Conservation (phyloP, 2,329 filamentous ascomycete genomes). For the Diaporthe amygdali region DNA sequence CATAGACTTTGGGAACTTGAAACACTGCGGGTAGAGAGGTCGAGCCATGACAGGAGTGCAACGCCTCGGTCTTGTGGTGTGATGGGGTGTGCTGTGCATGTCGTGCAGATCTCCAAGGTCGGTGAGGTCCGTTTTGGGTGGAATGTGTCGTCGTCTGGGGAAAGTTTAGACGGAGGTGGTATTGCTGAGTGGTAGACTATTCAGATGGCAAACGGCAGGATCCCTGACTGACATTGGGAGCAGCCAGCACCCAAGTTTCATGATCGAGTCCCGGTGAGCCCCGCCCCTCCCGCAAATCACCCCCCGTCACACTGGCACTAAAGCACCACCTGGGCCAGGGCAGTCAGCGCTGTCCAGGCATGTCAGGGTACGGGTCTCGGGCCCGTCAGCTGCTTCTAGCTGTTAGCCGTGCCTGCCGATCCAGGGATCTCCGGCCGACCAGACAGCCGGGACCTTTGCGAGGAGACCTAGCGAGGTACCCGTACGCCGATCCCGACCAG, state of each 20-base stretch:
- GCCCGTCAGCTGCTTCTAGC: not conserved
- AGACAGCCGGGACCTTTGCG: not conserved
- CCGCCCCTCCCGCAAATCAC: not conserved
- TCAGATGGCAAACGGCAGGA: not conserved
- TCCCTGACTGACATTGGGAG: not conserved
- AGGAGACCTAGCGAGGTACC: not conserved
- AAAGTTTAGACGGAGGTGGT: conserved; percentile 11
- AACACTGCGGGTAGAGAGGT: conserved; percentile 8
- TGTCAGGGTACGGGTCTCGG: conserved; percentile 3
- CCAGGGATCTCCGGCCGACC: conserved; percentile 6
- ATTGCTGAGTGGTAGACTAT: not conserved
- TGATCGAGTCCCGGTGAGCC: not conserved
- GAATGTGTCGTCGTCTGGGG: not conserved
- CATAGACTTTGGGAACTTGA: conserved; percentile 5
- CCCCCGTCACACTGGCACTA: not conserved
- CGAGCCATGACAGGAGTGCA: not conserved
- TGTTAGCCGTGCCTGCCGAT: not conserved
- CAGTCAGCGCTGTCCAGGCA: too few species aligned
- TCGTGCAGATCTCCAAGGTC: not conserved
- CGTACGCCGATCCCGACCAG: not conserved
- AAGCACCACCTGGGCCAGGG: too few species aligned
- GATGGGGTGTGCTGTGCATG: not conserved
- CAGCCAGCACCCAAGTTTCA: not conserved
- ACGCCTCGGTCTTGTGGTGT: not conserved
- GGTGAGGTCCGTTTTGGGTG: not conserved